phyloP scores from a whole-genome alignment of 106 monocot genomes.

The Allium fistulosum region DNA sequence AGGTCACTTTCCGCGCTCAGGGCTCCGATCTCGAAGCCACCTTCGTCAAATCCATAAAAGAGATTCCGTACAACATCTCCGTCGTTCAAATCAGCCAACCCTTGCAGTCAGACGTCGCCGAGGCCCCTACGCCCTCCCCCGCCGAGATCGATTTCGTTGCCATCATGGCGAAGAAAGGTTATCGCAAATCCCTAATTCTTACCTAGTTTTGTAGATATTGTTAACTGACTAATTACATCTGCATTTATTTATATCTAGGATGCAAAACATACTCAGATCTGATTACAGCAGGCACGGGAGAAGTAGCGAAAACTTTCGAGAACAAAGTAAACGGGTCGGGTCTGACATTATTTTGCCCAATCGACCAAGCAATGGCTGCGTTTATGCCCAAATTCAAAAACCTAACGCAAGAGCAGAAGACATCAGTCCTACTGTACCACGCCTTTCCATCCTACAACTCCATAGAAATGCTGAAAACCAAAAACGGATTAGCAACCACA shows the following conservation, averaged over 20 bases:
- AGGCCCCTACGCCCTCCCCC: slow-evolving; percentile 27
- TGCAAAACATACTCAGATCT: slow-evolving; percentile 55
- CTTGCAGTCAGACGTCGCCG: slow-evolving; percentile 19
- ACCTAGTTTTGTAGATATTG: not conserved
- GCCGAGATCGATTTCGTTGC: slow-evolving; percentile 22
- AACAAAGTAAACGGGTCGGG: slow-evolving; percentile 32
- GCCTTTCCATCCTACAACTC: slow-evolving; percentile 69
- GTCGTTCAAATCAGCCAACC: slow-evolving; percentile 22
- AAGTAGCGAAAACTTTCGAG: slow-evolving; percentile 39
- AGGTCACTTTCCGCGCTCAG: slow-evolving; percentile 23
- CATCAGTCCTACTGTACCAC: slow-evolving; percentile 71
- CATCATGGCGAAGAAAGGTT: slow-evolving; percentile 41
- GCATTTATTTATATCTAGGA: not conserved
- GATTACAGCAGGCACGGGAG: slow-evolving; percentile 22
- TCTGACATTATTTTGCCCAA: slow-evolving; percentile 70
- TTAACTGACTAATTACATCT: not conserved
- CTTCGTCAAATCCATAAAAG: slow-evolving; percentile 18
- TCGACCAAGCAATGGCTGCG: slow-evolving; percentile 43
- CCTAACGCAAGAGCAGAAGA: slow-evolving; percentile 41
- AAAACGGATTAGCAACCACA: slow-evolving; percentile 59
- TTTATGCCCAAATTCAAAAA: slow-evolving; percentile 79
- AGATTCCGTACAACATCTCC: slow-evolving; percentile 25
- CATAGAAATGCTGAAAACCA: slow-evolving; percentile 34
- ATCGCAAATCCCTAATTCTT: not conserved
- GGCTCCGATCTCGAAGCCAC: not conserved